Conservation (phyloP, 495 filamentous ascomycete species). For the Penicillium subrubescens region DNA sequence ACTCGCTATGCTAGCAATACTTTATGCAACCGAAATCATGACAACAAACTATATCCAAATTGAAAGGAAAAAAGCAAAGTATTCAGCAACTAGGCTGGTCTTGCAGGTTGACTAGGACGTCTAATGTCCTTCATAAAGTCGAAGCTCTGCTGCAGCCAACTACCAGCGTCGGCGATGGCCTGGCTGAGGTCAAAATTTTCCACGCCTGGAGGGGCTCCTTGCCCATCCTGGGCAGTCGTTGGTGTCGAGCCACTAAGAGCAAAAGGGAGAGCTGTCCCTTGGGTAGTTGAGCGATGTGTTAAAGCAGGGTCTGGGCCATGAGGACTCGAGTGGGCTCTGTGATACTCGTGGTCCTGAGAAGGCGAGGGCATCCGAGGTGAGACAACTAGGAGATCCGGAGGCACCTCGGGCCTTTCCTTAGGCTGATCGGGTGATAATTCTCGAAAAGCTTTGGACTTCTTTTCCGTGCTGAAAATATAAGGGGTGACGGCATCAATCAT, state of each 20-base stretch:
- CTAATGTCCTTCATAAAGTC: slow-evolving; percentile 37
- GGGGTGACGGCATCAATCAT: slow-evolving; percentile 54
- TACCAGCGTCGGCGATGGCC: slow-evolving; percentile 48
- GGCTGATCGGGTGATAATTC: slow-evolving; percentile 14
- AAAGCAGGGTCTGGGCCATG: not conserved
- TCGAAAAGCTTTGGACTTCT: slow-evolving; percentile 28
- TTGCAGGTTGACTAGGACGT: slow-evolving; percentile 13
- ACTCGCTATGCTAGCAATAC: slow-evolving; percentile 2
- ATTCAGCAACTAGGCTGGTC: slow-evolving; percentile 10
- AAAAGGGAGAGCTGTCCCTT: slow-evolving; percentile 30
- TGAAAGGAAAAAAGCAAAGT: not conserved
- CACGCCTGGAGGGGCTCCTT: slow-evolving; percentile 25
- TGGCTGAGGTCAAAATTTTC: slow-evolving; percentile 46
- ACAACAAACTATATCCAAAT: slow-evolving; percentile 8
- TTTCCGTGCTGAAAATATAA: slow-evolving; percentile 49
- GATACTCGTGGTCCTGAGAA: slow-evolving; percentile 3
- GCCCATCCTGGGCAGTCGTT: slow-evolving; percentile 41
- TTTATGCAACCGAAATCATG: not conserved
- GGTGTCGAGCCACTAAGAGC: slow-evolving; percentile 38
- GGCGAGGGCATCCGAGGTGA: not conserved
- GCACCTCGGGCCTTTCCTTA: slow-evolving; percentile 17
- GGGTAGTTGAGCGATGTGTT: slow-evolving; percentile 8
- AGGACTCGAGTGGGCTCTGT: slow-evolving; percentile 8
- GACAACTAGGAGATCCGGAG: not conserved
- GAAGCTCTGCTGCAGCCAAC: slow-evolving; percentile 49